Percentiles rank a stretch among this genome's conserved stretches.
Conservation (phyloP, 495 filamentous ascomycete genomes). For the Lepraria neglecta region DNA sequence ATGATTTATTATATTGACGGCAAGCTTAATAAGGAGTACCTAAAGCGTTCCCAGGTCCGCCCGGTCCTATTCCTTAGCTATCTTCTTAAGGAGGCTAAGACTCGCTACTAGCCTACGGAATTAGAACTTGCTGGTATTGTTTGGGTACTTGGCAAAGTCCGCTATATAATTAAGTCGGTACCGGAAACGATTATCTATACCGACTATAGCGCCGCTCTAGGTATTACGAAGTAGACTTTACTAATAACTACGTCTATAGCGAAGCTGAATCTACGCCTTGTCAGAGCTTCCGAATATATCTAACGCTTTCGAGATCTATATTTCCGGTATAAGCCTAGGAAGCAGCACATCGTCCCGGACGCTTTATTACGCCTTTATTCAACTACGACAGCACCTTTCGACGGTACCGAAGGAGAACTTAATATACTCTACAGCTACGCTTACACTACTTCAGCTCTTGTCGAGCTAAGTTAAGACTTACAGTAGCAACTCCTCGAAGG, state of each 20-base stretch:
- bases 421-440: neutral
- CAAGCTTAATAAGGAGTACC: neutral
- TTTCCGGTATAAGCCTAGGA: neutral
- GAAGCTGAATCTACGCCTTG: conserved; percentile 8
- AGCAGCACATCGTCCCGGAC: neutral
- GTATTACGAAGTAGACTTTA: neutral
- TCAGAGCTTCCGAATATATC: conserved; percentile 16
- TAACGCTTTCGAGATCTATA: neutral
- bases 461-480: neutral
- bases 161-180: neutral
- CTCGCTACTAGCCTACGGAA: conserved; percentile 12
- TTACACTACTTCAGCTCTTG: neutral
- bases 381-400: too few relatives aligned
- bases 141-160: neutral
- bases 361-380: neutral
- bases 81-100: conserved; percentile 7
- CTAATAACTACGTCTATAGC: neutral
- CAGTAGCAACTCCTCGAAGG: neutral
- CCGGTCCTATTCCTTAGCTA: conserved; percentile 2
- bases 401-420: neutral
- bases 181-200: conserved; percentile 3
- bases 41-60: neutral
- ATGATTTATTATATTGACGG: neutral
- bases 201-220: conserved; percentile 4
- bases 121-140: conserved; percentile 16